Conservation (phyloP, 108 stramenopile genomes). For the Nitzschia palea region DNA sequence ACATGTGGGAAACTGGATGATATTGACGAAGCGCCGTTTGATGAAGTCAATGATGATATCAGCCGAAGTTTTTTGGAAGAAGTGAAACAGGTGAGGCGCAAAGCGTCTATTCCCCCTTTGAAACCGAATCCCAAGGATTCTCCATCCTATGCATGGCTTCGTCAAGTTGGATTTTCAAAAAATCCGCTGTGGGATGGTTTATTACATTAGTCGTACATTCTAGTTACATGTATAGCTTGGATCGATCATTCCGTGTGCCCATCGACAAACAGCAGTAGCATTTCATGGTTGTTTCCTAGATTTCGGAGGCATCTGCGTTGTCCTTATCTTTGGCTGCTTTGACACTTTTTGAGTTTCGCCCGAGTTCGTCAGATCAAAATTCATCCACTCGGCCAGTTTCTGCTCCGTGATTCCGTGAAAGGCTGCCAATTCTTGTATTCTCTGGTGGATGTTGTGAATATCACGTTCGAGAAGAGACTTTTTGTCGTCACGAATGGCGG, state of each 20-base stretch:
- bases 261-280: too few relatives aligned
- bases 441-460: constrained; percentile 21
- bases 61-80: neutral
- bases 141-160: neutral
- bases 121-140: constrained; percentile 2
- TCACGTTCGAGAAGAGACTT: neutral
- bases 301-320: neutral
- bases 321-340: neutral
- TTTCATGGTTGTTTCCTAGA: neutral
- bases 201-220: neutral
- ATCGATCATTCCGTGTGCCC: too few relatives aligned
- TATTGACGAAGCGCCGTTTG: constrained; percentile 8
- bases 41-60: neutral
- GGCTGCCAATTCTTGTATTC: constrained; percentile 47
- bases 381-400: constrained; percentile 63
- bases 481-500: constrained; percentile 45
- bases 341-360: neutral
- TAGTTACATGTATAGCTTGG: too few relatives aligned
- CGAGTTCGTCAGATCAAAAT: constrained; percentile 3
- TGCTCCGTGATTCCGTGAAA: constrained; percentile 67
- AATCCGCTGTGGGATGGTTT: neutral
- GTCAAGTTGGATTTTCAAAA: neutral
- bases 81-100: neutral
- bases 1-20: constrained; percentile 3
- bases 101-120: neutral